Evolutionary conservation across 1,139 yeast species (phyloP).

Genomic region (Hyphopichia fennica): DNA sequence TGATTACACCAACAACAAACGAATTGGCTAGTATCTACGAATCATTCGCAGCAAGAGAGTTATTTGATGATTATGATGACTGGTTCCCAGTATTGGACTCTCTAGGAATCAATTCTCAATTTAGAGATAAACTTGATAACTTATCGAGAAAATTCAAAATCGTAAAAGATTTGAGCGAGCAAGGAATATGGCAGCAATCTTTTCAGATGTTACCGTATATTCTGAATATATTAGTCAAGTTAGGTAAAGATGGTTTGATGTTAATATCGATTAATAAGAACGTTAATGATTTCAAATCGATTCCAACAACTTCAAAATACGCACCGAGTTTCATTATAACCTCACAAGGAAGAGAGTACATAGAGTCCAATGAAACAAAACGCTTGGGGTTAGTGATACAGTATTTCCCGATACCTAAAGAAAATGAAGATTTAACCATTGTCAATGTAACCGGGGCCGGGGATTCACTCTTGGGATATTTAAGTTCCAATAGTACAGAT

Average conservation of each 20-base stretch:
- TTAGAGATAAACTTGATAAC: conserved; percentile 41
- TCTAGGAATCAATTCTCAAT: conserved; percentile 49
- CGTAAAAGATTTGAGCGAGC: conserved; percentile 24
- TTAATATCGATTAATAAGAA: conserved; percentile 36
- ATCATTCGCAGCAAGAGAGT: conserved; percentile 46
- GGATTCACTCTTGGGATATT: conserved; percentile 63
- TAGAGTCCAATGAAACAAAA: conserved; percentile 18
- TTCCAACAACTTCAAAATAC: conserved; percentile 37
- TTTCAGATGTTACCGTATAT: conserved; percentile 70
- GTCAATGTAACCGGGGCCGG: conserved; percentile 72
- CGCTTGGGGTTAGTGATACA: conserved; percentile 58
- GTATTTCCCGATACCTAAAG: conserved; percentile 55
- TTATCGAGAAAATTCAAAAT: conserved; percentile 20
- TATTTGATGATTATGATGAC: conserved; percentile 56
- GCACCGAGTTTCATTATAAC: conserved; percentile 24
- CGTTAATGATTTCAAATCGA: conserved; percentile 29
- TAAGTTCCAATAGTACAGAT: conserved; percentile 24
- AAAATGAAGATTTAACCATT: conserved; percentile 30
- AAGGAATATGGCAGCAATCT: conserved; percentile 68
- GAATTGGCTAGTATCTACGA: conserved; percentile 60
- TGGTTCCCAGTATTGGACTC: conserved; percentile 80
- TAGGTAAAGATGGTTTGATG: conserved; percentile 66
- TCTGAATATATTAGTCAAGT: conserved; percentile 66
- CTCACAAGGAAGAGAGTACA: conserved; percentile 16
- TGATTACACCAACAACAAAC: conserved; percentile 67